phyloP scores from a whole-genome alignment of 305 asterid genomes.

The Rubia balearica region DNA sequence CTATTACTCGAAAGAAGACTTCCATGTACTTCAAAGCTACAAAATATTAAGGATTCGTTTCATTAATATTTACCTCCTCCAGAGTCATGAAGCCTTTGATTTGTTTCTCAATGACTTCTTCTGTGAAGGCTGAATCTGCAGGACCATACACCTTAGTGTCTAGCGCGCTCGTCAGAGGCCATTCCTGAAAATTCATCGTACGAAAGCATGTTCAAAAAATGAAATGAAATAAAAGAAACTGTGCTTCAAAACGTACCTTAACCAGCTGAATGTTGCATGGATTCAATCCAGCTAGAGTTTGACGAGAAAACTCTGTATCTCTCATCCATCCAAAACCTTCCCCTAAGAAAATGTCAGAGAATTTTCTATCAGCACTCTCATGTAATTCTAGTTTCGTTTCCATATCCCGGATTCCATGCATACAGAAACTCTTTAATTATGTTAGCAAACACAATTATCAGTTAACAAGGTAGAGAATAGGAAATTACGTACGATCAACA shows the following conservation, averaged over 20 bases:
- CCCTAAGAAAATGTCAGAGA: slow-evolving; percentile 27
- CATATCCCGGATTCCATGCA: too few relatives aligned
- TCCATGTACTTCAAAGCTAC: not conserved
- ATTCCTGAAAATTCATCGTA: slow-evolving; percentile 36
- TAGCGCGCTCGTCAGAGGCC: slow-evolving; percentile 69
- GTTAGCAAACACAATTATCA: too few relatives aligned
- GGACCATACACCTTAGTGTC: slow-evolving; percentile 70
- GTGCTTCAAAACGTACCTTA: slow-evolving; percentile 32
- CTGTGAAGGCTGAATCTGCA: slow-evolving; percentile 58
- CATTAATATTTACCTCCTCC: slow-evolving; percentile 39
- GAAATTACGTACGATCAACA: slow-evolving; percentile 35
- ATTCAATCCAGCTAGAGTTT: slow-evolving; percentile 73
- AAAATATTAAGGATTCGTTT: too few relatives aligned
- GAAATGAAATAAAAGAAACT: too few relatives aligned
- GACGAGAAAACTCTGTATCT: slow-evolving; percentile 72
- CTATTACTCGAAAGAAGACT: not conserved
- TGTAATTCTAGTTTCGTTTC: too few relatives aligned
- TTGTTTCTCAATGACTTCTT: slow-evolving; percentile 35
- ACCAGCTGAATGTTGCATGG: slow-evolving; percentile 54
- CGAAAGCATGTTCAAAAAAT: not conserved
- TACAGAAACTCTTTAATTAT: too few relatives aligned
- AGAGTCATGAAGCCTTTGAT: slow-evolving; percentile 44
- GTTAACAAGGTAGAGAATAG: not conserved
- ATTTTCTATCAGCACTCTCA: not conserved
- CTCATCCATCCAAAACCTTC: slow-evolving; percentile 68